Evolutionary conservation across 2,329 filamentous ascomycete species (phyloP), one percentile per base, ranked within the genome.

Genomic region (Fusarium chaquense): DNA sequence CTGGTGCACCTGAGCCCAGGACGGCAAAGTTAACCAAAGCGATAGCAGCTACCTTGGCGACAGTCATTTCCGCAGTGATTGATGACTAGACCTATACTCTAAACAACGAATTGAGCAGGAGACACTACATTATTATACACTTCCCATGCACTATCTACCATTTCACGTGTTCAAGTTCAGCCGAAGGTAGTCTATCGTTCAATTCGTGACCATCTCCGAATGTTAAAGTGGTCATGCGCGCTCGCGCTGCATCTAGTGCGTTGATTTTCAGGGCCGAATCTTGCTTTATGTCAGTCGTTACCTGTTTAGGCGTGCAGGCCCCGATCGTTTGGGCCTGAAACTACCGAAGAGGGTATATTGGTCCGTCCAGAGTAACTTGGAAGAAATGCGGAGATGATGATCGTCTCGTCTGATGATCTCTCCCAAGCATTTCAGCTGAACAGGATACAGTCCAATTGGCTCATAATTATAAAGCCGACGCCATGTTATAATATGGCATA

Each of bases 321-420:
- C 46, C 33, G n/a, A 33, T 43, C n/a, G 15, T 18, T 11, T 28
- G 50, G 62, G 45, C 36, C 35, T 35, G 22, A 35, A 18, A 32
- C 13, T 28, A 22, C 58, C 63, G 0, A 67, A 67, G 56, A 43
- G 20, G 62, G 64, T 30, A 67, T 46, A 20, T 56, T 24, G 35
- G 36, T 57, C 64, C 63, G 64, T 44, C n/a, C 16, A 33, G 56
- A 44, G 28, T 13, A 41, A 47, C 63, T 24, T 50, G 45, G 41
- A 30, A 12, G 18, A 24, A 28, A 44, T 22, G 43, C 60, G 45
- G 58, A 67, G 57, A 67, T 67, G 45, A 67, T n/a, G 62, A 67
- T 67, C 64, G 44, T 22, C 64, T 33, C 24, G 11, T 26, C 32
- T 26, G 24, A 20, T 16, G 32, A 56, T 43, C 20, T 35, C 9